Percentiles rank a stretch among this genome's conserved stretches.
Conservation (phyloP, 1,284 basidiomycete genomes). For the Melampsora americana region DNA sequence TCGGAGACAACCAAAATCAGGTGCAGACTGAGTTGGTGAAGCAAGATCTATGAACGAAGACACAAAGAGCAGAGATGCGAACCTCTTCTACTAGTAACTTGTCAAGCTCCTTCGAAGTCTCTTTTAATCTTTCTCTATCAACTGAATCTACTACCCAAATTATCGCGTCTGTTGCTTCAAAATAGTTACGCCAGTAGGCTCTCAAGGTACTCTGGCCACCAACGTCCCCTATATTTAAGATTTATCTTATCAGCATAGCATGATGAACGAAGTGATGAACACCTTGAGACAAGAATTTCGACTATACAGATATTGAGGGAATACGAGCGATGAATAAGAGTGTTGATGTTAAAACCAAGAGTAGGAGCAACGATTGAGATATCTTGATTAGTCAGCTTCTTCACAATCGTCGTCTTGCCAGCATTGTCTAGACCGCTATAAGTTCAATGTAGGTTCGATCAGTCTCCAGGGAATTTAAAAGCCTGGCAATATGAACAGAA, state of each 20-base stretch:
- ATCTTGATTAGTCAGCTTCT: slow-evolving; percentile 82
- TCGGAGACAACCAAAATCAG: background rate
- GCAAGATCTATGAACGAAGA: background rate
- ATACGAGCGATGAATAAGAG: slow-evolving; percentile 65
- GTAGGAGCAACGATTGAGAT: slow-evolving; percentile 85
- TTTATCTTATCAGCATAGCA: slow-evolving; percentile 56
- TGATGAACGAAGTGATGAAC: slow-evolving; percentile 39
- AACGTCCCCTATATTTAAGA: slow-evolving; percentile 76
- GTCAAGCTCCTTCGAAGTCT: slow-evolving; percentile 83
- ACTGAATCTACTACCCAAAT: slow-evolving; percentile 98
- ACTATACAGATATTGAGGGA: slow-evolving; percentile 31
- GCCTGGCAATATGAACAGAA: background rate
- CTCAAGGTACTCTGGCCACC: slow-evolving; percentile 91
- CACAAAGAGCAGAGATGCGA: background rate
- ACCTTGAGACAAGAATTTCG: slow-evolving; percentile 6
- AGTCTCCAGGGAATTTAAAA: background rate
- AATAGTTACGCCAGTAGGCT: slow-evolving; percentile 99
- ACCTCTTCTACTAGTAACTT: slow-evolving; percentile 87
- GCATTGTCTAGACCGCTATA: slow-evolving; percentile 94
- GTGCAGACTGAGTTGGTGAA: background rate
- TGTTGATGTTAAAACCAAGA: slow-evolving; percentile 98
- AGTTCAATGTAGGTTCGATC: background rate
- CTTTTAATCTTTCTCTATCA: slow-evolving; percentile 79
- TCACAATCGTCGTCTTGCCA: slow-evolving; percentile 96
- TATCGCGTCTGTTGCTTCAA: slow-evolving; percentile 95